These are phyloP conservation scores for Citrus hindsii DNA, from an alignment of 345 rosid genomes.

Conservation along the genomic window DNA sequence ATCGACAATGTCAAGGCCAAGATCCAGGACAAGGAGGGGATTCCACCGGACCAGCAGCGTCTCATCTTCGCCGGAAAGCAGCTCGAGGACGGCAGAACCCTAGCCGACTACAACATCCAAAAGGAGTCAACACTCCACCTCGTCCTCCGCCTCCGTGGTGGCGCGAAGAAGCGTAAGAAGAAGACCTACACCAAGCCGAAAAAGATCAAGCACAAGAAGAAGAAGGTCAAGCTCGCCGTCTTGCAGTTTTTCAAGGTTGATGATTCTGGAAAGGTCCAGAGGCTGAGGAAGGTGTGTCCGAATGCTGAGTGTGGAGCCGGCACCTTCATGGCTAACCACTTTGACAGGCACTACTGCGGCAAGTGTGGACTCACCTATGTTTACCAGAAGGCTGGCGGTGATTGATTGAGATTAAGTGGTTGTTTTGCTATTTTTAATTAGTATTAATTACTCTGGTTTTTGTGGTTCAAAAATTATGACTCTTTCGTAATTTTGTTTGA, in stretches of 20 bases:
- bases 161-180: slow-evolving; percentile 78
- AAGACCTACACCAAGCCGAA: slow-evolving; percentile 74
- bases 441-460: not conserved
- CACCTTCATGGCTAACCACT: slow-evolving; percentile 69
- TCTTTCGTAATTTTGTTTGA: not conserved
- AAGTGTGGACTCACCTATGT: slow-evolving; percentile 65
- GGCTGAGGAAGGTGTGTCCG: slow-evolving; percentile 69
- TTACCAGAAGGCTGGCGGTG: slow-evolving; percentile 55
- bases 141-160: slow-evolving; percentile 65
- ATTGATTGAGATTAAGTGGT: slow-evolving; percentile 25
- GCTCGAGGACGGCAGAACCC: slow-evolving; percentile 61
- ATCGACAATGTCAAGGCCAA: slow-evolving; percentile 70
- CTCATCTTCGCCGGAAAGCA: slow-evolving; percentile 66
- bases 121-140: slow-evolving; percentile 69
- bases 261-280: slow-evolving; percentile 57
- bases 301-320: slow-evolving; percentile 61
- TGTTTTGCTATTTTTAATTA: not conserved
- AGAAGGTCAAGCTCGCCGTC: slow-evolving; percentile 67
- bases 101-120: slow-evolving; percentile 75
- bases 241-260: slow-evolving; percentile 63
- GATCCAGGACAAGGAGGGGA: slow-evolving; percentile 74
- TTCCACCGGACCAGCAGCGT: slow-evolving; percentile 64
- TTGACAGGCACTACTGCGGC: slow-evolving; percentile 66
- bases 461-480: not conserved
- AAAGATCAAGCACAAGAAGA: slow-evolving; percentile 67